phyloP scores from a whole-genome alignment of 2,329 filamentous ascomycete genomes.

The Trichophyton verrucosum region DNA sequence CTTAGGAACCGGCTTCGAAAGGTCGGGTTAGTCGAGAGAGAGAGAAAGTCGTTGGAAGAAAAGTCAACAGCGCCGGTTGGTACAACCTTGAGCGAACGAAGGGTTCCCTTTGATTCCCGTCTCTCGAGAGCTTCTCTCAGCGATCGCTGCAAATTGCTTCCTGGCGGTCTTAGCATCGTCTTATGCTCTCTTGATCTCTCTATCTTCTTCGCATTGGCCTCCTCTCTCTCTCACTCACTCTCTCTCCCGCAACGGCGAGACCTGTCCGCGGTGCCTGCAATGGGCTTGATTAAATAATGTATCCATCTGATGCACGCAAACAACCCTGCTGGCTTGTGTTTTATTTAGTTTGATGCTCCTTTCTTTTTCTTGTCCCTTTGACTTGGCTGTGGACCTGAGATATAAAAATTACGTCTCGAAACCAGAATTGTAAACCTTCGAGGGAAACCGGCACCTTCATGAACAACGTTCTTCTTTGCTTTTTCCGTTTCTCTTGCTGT shows the following conservation, averaged over 20 bases:
- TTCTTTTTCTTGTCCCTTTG: neutral
- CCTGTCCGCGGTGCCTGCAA: neutral
- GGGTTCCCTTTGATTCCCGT: conserved; percentile 33
- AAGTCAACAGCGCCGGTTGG: conserved; percentile 42
- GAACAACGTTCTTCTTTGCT: neutral
- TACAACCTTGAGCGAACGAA: conserved; percentile 37
- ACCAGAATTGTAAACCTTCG: neutral
- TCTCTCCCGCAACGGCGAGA: neutral
- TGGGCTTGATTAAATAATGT: neutral
- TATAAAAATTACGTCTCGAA: neutral
- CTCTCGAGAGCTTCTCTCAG: conserved; percentile 19
- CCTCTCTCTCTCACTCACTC: neutral
- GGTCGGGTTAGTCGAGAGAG: conserved; percentile 37
- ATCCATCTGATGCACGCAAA: neutral
- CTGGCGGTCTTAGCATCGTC: neutral
- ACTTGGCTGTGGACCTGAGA: neutral
- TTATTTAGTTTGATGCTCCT: neutral
- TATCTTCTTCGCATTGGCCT: neutral
- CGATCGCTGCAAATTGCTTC: neutral
- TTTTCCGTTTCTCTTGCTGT: neutral
- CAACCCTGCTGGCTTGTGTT: neutral
- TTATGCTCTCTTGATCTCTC: neutral
- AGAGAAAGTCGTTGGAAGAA: conserved; percentile 55
- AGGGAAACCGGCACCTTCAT: neutral
- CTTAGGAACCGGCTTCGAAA: conserved; percentile 39